Evolutionary conservation across 768 basidiomycete species (phyloP).

Genomic region (Podaxis rugospora): DNA sequence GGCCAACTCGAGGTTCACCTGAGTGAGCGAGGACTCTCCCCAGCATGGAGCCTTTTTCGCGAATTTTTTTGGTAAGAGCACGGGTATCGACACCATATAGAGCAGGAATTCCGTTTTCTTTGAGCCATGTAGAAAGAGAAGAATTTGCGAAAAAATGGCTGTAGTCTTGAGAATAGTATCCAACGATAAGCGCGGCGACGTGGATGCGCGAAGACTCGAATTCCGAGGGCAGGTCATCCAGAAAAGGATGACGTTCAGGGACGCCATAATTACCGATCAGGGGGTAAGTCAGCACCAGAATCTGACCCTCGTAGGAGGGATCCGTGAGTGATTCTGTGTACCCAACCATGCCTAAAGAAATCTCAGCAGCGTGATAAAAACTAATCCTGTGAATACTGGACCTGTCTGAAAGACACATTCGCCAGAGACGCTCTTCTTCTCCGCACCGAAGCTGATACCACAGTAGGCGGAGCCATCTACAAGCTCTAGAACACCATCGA

Average conservation of each 20-base stretch:
- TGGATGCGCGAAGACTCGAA: constrained; percentile 98
- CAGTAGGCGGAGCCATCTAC: constrained; percentile 84
- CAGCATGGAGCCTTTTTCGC: constrained; percentile 92
- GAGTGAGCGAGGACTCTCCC: constrained; percentile 75
- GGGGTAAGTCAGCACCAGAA: constrained; percentile 95
- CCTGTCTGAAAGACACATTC: constrained; percentile 99
- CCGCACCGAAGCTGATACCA: constrained; percentile 92
- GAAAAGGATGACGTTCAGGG: constrained; percentile 55
- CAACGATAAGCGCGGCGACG: constrained; percentile 85
- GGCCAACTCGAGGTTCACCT: constrained; percentile 36
- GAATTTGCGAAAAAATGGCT: constrained; percentile 92
- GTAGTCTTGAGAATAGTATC: constrained; percentile 91
- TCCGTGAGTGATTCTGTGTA: constrained; percentile 98
- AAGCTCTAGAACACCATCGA: constrained; percentile 81
- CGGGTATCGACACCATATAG: constrained; percentile 96
- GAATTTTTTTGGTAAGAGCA: constrained; percentile 92
- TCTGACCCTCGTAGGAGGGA: constrained; percentile 97
- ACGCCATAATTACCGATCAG: constrained; percentile 98
- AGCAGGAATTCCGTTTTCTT: constrained; percentile 91
- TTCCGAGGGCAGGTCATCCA: constrained; percentile 59
- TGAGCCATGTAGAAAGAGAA: constrained; percentile 87
- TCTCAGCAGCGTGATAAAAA: constrained; percentile 13
- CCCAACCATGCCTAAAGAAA: constrained; percentile 90
- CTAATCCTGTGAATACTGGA: constrained; percentile 33
- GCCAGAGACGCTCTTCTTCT: constrained; percentile 86